Conservation (phyloP, 768 basidiomycete species). For the Artomyces pyxidatus region DNA sequence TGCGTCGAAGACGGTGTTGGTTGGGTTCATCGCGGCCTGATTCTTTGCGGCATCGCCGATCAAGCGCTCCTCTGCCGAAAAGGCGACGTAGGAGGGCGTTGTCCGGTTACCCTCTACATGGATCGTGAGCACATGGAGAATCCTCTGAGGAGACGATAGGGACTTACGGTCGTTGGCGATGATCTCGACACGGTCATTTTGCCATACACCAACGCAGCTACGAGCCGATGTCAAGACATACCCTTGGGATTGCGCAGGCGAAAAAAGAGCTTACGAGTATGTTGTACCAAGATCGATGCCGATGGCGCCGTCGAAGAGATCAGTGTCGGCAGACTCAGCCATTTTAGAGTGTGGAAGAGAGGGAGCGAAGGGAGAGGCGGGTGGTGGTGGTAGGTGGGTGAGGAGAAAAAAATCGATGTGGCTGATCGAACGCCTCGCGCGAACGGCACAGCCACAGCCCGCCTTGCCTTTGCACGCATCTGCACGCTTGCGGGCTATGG, state of each 20-base stretch:
- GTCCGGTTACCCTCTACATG: constrained; percentile 91
- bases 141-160: constrained; percentile 4
- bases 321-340: too few species aligned
- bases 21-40: constrained; percentile 99
- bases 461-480: not conserved
- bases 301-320: constrained; percentile 92
- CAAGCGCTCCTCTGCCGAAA: constrained; percentile 91
- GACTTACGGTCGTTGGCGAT: constrained; percentile 91
- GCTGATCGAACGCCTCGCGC: too few species aligned
- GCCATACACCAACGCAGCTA: constrained; percentile 98
- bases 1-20: constrained; percentile 98
- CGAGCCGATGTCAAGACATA: constrained; percentile 18
- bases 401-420: not conserved
- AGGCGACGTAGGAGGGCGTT: constrained; percentile 98
- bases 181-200: constrained; percentile 99
- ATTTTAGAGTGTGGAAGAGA: constrained; percentile 35
- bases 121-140: constrained; percentile 1
- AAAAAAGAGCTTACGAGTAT: constrained; percentile 65
- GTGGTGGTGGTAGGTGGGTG: constrained; percentile 18
- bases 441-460: not conserved
- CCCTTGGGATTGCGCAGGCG: constrained; percentile 1
- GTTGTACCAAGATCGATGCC: constrained; percentile 98
- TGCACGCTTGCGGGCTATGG: constrained; percentile 1
- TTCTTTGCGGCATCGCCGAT: constrained; percentile 99
- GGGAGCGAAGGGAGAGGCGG: constrained; percentile 23